These are phyloP conservation scores for Kluyveromyces lactis DNA, from an alignment of 805 yeast species.

Conservation along the genomic window DNA sequence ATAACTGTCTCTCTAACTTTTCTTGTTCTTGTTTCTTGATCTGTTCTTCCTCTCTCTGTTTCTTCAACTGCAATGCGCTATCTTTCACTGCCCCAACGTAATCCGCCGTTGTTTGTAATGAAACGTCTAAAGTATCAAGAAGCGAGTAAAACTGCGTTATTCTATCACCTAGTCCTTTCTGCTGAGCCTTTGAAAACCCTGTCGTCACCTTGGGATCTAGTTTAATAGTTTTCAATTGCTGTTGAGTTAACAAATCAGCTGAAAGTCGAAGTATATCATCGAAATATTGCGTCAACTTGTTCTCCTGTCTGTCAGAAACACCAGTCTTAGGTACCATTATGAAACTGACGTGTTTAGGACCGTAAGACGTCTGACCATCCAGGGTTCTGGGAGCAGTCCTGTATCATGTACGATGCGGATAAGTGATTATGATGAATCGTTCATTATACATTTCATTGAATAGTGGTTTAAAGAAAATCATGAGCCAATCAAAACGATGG, in stretches of 20 bases:
- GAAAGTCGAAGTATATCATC: conserved; percentile 27
- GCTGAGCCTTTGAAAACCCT: conserved; percentile 23
- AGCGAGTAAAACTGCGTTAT: conserved; percentile 23
- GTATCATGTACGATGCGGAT: too few relatives aligned
- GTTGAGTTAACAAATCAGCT: conserved; percentile 29
- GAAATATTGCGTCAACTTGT: conserved; percentile 25
- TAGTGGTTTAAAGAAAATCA: too few relatives aligned
- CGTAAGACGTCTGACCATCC: too few relatives aligned
- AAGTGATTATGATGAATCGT: too few relatives aligned
- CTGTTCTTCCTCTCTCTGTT: conserved; percentile 25
- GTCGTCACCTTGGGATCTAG: conserved; percentile 18
- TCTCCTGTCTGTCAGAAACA: conserved; percentile 9
- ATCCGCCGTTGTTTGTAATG: conserved; percentile 19
- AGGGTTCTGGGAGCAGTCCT: too few relatives aligned
- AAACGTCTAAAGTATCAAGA: conserved; percentile 25
- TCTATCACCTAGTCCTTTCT: conserved; percentile 19
- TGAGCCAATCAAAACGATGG: too few relatives aligned
- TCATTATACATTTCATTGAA: too few relatives aligned
- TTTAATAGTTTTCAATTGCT: conserved; percentile 28
- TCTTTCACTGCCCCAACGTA: conserved; percentile 23
- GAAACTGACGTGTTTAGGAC: too few relatives aligned
- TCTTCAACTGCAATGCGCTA: conserved; percentile 26
- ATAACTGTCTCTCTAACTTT: too few relatives aligned
- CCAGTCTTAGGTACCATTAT: neutral
- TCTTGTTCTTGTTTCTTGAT: conserved; percentile 16